Conservation (phyloP, 2,329 filamentous ascomycete genomes). For the Tolypocladium ovalisporum region DNA sequence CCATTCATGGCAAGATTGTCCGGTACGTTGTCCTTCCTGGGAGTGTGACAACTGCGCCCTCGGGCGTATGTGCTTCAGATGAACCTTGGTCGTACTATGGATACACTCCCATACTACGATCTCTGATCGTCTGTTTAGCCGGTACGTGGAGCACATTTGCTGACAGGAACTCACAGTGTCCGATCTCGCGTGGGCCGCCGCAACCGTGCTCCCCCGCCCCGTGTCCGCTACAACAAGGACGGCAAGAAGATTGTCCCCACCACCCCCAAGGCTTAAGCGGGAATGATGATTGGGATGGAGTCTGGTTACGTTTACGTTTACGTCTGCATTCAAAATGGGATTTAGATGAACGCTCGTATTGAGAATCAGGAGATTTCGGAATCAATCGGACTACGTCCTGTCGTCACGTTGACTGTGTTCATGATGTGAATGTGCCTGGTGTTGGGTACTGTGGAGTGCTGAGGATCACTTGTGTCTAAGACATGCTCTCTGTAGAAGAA, state of each 20-base stretch:
- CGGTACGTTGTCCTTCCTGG: conserved; percentile 67
- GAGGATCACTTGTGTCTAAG: not conserved
- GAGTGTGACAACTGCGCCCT: conserved; percentile 47
- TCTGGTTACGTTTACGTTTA: conserved; percentile 26
- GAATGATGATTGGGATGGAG: conserved; percentile 23
- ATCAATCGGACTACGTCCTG: conserved; percentile 14
- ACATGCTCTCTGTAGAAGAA: not conserved
- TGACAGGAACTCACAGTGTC: conserved; percentile 57
- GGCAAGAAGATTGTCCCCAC: conserved; percentile 98
- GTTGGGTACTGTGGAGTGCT: no score
- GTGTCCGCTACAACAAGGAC: conserved; percentile 99
- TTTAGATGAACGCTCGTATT: conserved; percentile 24
- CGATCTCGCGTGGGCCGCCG: conserved; percentile 93
- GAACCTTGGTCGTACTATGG: conserved; percentile 47
- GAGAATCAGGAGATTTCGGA: conserved; percentile 10
- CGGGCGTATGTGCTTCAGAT: conserved; percentile 40
- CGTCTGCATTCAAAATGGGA: conserved; percentile 26
- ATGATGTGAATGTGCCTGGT: not conserved
- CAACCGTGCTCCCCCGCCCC: conserved; percentile 95
- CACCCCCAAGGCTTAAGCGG: conserved; percentile 27
- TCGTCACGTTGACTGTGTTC: not conserved
- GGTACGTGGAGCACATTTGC: conserved; percentile 21
- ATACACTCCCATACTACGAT: conserved; percentile 17
- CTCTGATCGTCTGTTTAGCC: conserved; percentile 1
- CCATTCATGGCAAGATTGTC: conserved; percentile 99